A percentile compares a stretch with the other conserved stretches of the same genome.
Conservation (phyloP, 306 rosid species). For the Dryas octopetala region DNA sequence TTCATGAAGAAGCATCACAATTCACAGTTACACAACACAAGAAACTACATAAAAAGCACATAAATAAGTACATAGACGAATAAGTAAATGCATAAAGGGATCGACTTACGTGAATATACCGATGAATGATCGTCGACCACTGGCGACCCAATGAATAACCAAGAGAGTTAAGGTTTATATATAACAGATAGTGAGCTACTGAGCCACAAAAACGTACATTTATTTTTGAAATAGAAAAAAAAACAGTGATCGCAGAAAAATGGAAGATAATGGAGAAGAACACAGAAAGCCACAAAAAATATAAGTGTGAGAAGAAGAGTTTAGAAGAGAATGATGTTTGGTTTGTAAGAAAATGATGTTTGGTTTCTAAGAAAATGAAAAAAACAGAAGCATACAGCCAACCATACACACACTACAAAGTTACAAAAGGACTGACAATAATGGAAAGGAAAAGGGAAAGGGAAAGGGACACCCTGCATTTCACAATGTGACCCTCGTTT, state of each 20-base stretch:
- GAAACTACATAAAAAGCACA: neutral
- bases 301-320: conserved; percentile 8
- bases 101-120: neutral
- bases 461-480: neutral
- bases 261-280: conserved; percentile 16
- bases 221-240: neutral
- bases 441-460: neutral
- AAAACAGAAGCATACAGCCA: neutral
- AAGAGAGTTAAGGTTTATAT: conserved; percentile 4
- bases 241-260: conserved; percentile 7
- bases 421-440: conserved; percentile 1
- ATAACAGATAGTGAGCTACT: neutral
- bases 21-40: neutral
- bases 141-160: neutral
- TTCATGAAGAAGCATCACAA: neutral
- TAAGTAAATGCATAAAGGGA: neutral
- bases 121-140: neutral
- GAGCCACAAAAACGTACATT: neutral
- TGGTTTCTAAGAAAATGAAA: neutral
- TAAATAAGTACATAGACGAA: too few relatives aligned
- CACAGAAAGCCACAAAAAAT: conserved; percentile 17
- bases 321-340: conserved; percentile 18
- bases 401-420: neutral
- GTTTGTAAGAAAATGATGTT: neutral
- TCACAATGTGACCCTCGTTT: too few relatives aligned